Evolutionary conservation across 768 basidiomycete species (phyloP).

Genomic region (Pulveroboletus sp.): DNA sequence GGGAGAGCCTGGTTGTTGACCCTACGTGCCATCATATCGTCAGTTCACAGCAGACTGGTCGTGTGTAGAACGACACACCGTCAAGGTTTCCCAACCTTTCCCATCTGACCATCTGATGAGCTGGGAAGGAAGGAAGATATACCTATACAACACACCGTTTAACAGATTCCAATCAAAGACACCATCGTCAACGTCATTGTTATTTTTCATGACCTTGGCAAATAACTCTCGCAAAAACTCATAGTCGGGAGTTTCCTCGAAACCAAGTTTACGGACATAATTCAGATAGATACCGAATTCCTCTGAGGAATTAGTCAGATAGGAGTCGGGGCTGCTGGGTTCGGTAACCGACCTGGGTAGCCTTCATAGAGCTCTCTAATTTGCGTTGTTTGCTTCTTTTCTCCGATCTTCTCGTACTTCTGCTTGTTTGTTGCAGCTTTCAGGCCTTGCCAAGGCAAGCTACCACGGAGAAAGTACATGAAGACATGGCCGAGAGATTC

Average conservation of each 20-base stretch:
- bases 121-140: neutral
- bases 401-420: conserved; percentile 99
- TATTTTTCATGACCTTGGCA: conserved; percentile 88
- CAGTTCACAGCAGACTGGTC: conserved; percentile 1
- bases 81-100: conserved; percentile 88
- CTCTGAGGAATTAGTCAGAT: conserved; percentile 47
- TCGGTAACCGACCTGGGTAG: conserved; percentile 67
- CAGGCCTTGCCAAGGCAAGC: conserved; percentile 97
- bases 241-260: conserved; percentile 98
- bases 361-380: conserved; percentile 97
- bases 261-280: conserved; percentile 97
- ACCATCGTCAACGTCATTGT: conserved; percentile 86
- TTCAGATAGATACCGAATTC: conserved; percentile 98
- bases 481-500: conserved; percentile 99
- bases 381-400: conserved; percentile 98
- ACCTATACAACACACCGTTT: conserved; percentile 52
- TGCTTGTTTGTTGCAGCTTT: conserved; percentile 99
- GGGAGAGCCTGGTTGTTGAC: conserved; percentile 59
- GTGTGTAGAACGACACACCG: conserved; percentile 44
- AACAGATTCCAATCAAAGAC: conserved; percentile 95
- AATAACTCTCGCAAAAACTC: conserved; percentile 96
- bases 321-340: neutral
- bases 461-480: conserved; percentile 98
- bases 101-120: conserved; percentile 49
- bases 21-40: conserved; percentile 32